Evolutionary conservation across 768 basidiomycete genomes (phyloP).

Genomic region (Amanita thiersii): DNA sequence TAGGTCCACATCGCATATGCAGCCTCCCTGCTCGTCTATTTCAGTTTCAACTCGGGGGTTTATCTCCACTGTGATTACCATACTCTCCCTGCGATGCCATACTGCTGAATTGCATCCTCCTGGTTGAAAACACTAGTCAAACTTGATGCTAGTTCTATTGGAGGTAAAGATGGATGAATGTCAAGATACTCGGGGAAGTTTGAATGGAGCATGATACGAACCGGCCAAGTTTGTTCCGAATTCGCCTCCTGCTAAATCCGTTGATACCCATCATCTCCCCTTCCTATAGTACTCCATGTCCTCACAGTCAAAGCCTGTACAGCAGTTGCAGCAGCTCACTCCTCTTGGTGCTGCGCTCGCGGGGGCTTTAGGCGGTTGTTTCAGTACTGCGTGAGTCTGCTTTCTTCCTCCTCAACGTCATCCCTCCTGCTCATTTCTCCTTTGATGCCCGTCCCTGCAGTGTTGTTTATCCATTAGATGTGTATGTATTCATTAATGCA

Average conservation of each 20-base stretch:
- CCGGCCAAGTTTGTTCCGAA: not conserved
- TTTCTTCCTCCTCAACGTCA: conserved; percentile 2
- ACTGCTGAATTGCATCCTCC: conserved; percentile 51
- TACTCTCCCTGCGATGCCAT: conserved; percentile 80
- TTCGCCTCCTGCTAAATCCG: conserved; percentile 11
- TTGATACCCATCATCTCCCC: not conserved
- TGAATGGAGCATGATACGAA: conserved; percentile 12
- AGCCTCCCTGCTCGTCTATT: conserved; percentile 52
- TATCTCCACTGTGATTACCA: conserved; percentile 43
- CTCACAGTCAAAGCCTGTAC: conserved; percentile 47
- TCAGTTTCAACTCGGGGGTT: not conserved
- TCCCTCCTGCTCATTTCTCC: conserved; percentile 6
- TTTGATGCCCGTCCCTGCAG: conserved; percentile 28
- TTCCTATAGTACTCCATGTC: too few species aligned
- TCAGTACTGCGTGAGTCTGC: conserved; percentile 78
- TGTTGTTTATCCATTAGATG: conserved; percentile 91
- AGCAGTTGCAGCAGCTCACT: conserved; percentile 65
- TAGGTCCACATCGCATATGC: conserved; percentile 55
- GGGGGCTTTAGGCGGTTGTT: conserved; percentile 89
- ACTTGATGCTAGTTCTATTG: conserved; percentile 14
- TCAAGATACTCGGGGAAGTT: conserved; percentile 33
- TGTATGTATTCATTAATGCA: conserved; percentile 41
- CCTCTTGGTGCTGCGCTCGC: conserved; percentile 87
- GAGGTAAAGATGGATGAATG: conserved; percentile 23
- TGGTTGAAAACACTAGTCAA: conserved; percentile 35